Base-by-base conservation (phyloP, 352 stramenopile genomes). In the Saprolegnia parasitica region DNA sequence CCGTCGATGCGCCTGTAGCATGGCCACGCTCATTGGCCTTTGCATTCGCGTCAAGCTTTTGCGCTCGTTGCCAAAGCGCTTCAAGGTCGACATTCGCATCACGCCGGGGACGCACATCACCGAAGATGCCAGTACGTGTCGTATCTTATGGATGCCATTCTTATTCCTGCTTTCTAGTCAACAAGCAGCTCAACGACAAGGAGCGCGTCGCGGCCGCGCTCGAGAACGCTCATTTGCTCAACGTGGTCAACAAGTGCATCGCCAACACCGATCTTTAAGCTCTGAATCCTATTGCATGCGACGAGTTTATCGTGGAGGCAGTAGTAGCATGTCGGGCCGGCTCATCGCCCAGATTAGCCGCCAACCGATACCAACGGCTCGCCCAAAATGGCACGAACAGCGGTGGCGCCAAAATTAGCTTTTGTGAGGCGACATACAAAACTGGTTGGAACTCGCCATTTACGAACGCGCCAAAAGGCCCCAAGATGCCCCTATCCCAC, bases 181-280 rank as follows among this genome's bases (percentile, higher is more conserved):
- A 98, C 87, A 98, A 98, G 74, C 96, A 99, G 78, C 83, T 99
- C 26, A 95, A 96, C 66, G 96, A 98, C 76, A 98, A 99, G 74
- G 96, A 99, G 74, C 84, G 96, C 67, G 94, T 99, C 11, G 89
- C 90, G 1, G 96, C 96, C 18, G 96, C 96, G 23, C 81, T 99
- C 24, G 96, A 99, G 77, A 99, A 99, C 74, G 81, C 91, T 29
- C 95, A 98, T 77, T 78, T 99, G 68, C 79, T 98, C 10, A 87
- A 90, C 47, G 95, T 98, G 49, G 96, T 99, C 42, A 98, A 99
- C 84, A 95, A 96, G 74, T 98, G 96, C 74, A 98, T 99, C 71
- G 79, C 78, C 23, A 87, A 96, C 78, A 96, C 89, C 47, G 88
- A 97, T 79, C 91, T 89, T 72, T 96, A 70, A 76, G 40, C 58